A percentile compares a stretch with the other conserved stretches of the same genome.
These are phyloP conservation scores for Odontarrhena argentea DNA, from an alignment of 345 rosid species.

Conservation along the genomic window DNA sequence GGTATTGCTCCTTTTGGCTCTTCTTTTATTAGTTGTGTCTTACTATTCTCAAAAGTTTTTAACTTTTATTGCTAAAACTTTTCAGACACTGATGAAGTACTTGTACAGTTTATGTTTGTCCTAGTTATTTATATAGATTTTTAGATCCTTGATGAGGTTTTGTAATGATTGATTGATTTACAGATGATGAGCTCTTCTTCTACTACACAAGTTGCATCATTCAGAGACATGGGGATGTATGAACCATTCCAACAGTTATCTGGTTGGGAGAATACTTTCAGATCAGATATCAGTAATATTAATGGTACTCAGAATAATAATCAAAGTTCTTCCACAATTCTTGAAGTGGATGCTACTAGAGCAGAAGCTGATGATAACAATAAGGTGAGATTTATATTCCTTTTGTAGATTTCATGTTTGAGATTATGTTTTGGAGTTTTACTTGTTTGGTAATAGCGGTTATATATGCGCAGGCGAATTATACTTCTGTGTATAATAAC, in stretches of 20 bases:
- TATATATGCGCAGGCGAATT: slow-evolving; percentile 28
- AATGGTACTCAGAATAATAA: slow-evolving; percentile 40
- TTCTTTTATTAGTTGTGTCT: neutral
- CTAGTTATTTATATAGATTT: neutral
- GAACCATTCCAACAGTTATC: slow-evolving; percentile 71
- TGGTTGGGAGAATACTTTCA: slow-evolving; percentile 71
- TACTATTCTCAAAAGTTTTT: slow-evolving; percentile 18
- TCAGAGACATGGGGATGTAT: slow-evolving; percentile 64
- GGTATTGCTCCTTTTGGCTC: slow-evolving; percentile 20
- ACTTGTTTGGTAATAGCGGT: slow-evolving; percentile 16
- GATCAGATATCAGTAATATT: slow-evolving; percentile 35
- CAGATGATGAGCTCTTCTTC: slow-evolving; percentile 68
- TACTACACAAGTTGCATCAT: slow-evolving; percentile 59
- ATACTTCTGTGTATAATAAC: slow-evolving; percentile 38
- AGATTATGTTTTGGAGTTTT: neutral
- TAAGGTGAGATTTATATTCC: slow-evolving; percentile 18
- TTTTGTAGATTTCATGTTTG: neutral
- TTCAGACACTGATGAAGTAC: neutral
- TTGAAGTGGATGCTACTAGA: slow-evolving; percentile 53
- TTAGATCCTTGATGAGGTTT: neutral
- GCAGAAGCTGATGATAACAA: slow-evolving; percentile 29
- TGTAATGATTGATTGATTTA: neutral
- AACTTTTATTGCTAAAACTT: slow-evolving; percentile 23
- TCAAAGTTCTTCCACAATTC: slow-evolving; percentile 52
- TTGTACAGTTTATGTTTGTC: slow-evolving; percentile 15